phyloP scores from a whole-genome alignment of 2,329 filamentous ascomycete species.

The Colletotrichum tropicicola region DNA sequence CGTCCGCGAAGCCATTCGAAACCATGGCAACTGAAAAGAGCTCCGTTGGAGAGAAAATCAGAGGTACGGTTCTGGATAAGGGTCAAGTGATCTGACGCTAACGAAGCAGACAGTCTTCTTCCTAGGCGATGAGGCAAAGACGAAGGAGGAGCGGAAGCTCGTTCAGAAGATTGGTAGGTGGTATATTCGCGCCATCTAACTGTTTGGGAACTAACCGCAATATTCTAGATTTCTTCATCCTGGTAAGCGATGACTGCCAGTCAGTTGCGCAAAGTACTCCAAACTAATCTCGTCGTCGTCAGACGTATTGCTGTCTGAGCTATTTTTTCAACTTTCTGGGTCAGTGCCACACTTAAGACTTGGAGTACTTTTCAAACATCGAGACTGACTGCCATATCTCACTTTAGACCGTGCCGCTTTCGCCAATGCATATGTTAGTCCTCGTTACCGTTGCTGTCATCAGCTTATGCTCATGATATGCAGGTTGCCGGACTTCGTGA shows the following conservation, averaged over 20 bases:
- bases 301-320: constrained; percentile 45
- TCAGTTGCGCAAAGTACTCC: no score
- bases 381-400: neutral
- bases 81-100: neutral
- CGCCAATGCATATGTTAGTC: constrained; percentile 29
- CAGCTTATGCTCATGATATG: neutral
- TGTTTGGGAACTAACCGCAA: neutral
- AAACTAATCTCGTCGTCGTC: neutral
- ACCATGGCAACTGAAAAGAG: neutral
- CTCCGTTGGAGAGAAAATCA: constrained; percentile 5
- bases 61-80: neutral
- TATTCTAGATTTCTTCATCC: constrained; percentile 42
- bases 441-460: fast-evolving
- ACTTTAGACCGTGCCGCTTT: constrained; percentile 28
- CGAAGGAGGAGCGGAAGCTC: constrained; percentile 38
- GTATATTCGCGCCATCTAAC: fast-evolving
- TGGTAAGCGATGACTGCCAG: constrained; percentile 29
- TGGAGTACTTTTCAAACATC: neutral
- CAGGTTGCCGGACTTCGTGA: constrained; percentile 62
- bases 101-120: constrained; percentile 21
- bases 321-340: constrained; percentile 50
- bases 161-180: constrained; percentile 39
- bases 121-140: constrained; percentile 25
- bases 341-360: neutral
- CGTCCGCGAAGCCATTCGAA: neutral